Evolutionary conservation across 106 monocot genomes (phyloP).

Genomic region (Allium sativum): DNA sequence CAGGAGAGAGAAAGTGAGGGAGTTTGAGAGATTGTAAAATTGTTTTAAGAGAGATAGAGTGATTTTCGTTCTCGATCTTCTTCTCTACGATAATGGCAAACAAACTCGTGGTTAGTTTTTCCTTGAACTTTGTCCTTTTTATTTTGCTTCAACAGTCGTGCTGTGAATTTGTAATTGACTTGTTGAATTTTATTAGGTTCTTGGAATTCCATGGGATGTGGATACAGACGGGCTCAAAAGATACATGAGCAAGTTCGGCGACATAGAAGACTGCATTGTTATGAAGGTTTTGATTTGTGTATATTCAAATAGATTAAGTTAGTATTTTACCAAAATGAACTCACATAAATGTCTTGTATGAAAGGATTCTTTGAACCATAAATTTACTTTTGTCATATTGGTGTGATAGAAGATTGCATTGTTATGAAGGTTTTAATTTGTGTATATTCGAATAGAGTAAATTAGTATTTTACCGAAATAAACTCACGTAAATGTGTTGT

Average conservation of each 20-base stretch:
- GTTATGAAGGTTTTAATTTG: constrained; percentile 44
- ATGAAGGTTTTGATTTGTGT: constrained; percentile 36
- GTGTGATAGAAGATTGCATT: constrained; percentile 48
- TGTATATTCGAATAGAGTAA: too few relatives aligned
- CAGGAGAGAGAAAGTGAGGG: constrained; percentile 2
- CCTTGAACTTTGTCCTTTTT: too few relatives aligned
- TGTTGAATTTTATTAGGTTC: constrained; percentile 21
- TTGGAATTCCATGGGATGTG: constrained; percentile 66
- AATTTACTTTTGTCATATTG: neutral
- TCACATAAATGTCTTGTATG: too few relatives aligned
- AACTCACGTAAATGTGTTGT: too few relatives aligned
- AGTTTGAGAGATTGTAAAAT: constrained; percentile 8
- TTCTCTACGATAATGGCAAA: constrained; percentile 22
- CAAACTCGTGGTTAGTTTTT: constrained; percentile 31
- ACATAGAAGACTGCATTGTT: constrained; percentile 51
- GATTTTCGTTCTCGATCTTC: neutral
- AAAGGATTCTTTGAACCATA: too few relatives aligned
- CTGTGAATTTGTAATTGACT: too few relatives aligned
- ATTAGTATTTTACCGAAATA: too few relatives aligned
- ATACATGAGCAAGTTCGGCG: constrained; percentile 61
- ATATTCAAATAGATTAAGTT: neutral
- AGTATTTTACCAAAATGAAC: too few relatives aligned
- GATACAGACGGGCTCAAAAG: constrained; percentile 46
- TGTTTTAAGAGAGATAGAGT: neutral
- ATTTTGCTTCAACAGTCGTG: too few relatives aligned